These are phyloP conservation scores for Helotiales sp. DNA, from an alignment of 2,329 filamentous ascomycete species.

Conservation along the genomic window DNA sequence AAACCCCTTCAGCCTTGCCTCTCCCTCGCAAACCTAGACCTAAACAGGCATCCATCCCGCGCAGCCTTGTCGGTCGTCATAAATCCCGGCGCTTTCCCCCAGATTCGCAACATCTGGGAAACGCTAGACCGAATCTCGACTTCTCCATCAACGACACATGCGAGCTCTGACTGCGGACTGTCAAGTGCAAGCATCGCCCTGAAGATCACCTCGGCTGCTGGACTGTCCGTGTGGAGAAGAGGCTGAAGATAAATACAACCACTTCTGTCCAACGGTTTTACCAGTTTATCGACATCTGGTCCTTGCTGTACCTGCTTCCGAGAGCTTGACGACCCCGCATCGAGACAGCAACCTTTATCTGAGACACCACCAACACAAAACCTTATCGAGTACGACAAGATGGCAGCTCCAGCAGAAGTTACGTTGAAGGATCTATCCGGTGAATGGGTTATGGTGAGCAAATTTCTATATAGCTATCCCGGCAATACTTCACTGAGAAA, in stretches of 20 bases:
- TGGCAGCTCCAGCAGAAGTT: conserved; percentile 55
- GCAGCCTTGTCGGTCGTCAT: background rate
- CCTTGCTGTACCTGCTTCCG: background rate
- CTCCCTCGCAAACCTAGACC: background rate
- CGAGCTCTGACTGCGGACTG: background rate
- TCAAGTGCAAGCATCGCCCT: background rate
- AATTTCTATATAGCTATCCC: too few species aligned
- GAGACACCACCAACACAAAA: background rate
- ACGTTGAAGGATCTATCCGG: conserved; percentile 54
- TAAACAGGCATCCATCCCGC: background rate
- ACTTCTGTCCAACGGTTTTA: too few species aligned
- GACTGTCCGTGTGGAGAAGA: background rate
- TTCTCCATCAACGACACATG: background rate
- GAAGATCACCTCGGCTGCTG: background rate
- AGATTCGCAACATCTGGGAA: background rate
- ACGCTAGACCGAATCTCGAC: background rate
- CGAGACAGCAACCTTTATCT: too few species aligned
- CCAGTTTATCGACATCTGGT: background rate
- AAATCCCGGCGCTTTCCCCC: background rate
- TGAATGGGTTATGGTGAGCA: conserved; percentile 51
- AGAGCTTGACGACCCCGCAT: too few species aligned
- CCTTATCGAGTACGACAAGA: conserved; percentile 29
- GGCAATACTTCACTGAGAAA: too few species aligned
- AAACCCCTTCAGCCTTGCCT: conserved; percentile 8
- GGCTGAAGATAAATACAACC: background rate